Percentiles rank a stretch among this genome's conserved stretches.
Evolutionary conservation across 768 basidiomycete genomes (phyloP).

Genomic region (Strobilomyces confusus): DNA sequence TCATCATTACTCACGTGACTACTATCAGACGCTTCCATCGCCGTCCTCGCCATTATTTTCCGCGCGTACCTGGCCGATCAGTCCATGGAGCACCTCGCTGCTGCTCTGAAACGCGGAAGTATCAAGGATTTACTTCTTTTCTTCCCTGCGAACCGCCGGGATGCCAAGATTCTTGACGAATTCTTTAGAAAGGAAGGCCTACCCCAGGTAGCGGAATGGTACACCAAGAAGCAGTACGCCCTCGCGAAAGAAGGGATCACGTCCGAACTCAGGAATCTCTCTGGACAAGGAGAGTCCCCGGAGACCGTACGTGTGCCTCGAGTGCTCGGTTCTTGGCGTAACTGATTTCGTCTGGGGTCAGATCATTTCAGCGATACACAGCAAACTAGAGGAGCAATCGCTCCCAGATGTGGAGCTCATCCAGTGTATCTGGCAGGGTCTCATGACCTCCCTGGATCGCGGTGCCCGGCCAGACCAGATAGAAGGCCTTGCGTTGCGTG

Average conservation of each 20-base stretch:
- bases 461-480: slow-evolving; percentile 88
- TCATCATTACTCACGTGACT: slow-evolving; percentile 8
- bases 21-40: slow-evolving; percentile 66
- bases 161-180: slow-evolving; percentile 69
- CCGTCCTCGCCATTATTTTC: slow-evolving; percentile 74
- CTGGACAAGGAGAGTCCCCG: slow-evolving; percentile 61
- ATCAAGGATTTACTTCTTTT: slow-evolving; percentile 83
- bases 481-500: slow-evolving; percentile 81
- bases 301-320: slow-evolving; percentile 52
- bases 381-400: slow-evolving; percentile 70
- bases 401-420: slow-evolving; percentile 84
- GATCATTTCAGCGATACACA: slow-evolving; percentile 75
- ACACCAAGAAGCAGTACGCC: slow-evolving; percentile 83
- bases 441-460: slow-evolving; percentile 88
- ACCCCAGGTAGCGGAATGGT: slow-evolving; percentile 86
- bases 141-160: slow-evolving; percentile 83
- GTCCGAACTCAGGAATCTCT: slow-evolving; percentile 63
- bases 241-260: slow-evolving; percentile 76
- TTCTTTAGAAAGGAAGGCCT: slow-evolving; percentile 83
- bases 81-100: slow-evolving; percentile 85
- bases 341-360: slow-evolving; percentile 30
- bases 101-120: slow-evolving; percentile 76
- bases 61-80: slow-evolving; percentile 77
- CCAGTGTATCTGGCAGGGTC: slow-evolving; percentile 87
- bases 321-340: not conserved